Evolutionary conservation across 1,284 basidiomycete species (phyloP).

Genomic region (Ganoderma multipileum): DNA sequence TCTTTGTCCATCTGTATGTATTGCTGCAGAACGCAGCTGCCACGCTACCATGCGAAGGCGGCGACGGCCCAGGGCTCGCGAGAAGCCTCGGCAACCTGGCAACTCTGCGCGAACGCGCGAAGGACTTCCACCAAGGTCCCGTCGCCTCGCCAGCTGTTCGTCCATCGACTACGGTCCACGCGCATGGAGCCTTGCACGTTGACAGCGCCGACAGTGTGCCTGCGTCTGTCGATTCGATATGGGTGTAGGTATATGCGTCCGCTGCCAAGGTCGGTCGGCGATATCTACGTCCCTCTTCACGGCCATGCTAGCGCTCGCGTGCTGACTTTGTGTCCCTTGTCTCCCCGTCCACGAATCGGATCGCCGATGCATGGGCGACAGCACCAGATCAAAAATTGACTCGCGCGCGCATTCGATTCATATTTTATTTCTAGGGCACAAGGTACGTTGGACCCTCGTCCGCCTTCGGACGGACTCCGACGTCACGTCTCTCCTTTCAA

Average conservation of each 20-base stretch:
- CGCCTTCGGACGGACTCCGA: neutral
- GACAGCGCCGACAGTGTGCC: neutral
- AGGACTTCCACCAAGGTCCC: neutral
- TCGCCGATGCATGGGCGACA: neutral
- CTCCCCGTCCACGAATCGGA: neutral
- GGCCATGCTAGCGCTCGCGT: neutral
- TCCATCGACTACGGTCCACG: neutral
- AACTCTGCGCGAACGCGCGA: slow-evolving; percentile 9
- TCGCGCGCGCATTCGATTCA: neutral
- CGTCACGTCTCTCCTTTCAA: neutral
- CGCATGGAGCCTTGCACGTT: no score
- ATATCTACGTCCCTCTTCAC: neutral
- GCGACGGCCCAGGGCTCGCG: neutral
- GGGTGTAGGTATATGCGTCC: neutral
- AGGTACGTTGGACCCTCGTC: neutral
- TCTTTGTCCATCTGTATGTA: neutral
- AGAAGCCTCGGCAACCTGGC: slow-evolving; percentile 15
- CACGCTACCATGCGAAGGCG: neutral
- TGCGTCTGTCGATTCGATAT: neutral
- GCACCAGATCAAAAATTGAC: neutral
- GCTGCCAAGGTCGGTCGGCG: neutral
- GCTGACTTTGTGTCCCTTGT: neutral
- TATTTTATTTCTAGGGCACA: neutral
- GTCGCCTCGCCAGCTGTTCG: no score
- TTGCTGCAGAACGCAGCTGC: neutral